Base-by-base conservation (phyloP, 306 rosid species). In the Castanea sativa region DNA sequence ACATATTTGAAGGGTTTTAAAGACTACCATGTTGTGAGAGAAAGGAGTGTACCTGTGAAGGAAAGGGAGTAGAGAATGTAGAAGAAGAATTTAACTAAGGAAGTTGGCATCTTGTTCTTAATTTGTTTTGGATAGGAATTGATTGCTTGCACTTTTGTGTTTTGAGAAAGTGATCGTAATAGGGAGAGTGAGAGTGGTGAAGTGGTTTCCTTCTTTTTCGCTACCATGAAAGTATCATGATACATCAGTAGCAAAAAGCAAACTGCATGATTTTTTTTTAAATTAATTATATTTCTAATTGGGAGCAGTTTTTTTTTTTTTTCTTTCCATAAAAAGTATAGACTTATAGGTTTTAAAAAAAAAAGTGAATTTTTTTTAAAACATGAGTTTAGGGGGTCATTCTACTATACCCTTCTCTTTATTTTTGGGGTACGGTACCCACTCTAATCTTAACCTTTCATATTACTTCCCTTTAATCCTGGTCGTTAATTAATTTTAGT, bases 11-110 rank as follows among this genome's bases (percentile, higher is more conserved):
- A 35, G 6, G 30, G 11, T 21, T 68, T 0, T 6, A 69, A 19
- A 25, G 7, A 23, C 18, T n/a, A 18, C 19, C 21, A 55, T 4
- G 15, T 38, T 57, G n/a, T 23, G 57, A 73, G 32, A 25, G 53
- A 9, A 20, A 25, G 27, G 63, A 52, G 13, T 51, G 19, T 64
- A 86, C 93, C 87, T 77, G 79, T 27, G 70, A 71, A 67, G 77
- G 83, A 78, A 81, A 83, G 38, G 85, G 81, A 76, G 85, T 83
- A 5, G 63, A 87, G 78, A 76, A 79, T 15, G 80, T 19, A 74
- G 80, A 74, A 49, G 82, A 84, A 30, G 75, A 80, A 45, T 64
- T 73, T 33, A 29, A 65, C 73, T 7, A 75, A 84, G 73, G 77
- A 71, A 80, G 85, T 73, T 67, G 84, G n/a, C 93, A 91, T 91